Conservation (phyloP, 2,329 filamentous ascomycete species). For the Aspergillus ochraceoroseus region DNA sequence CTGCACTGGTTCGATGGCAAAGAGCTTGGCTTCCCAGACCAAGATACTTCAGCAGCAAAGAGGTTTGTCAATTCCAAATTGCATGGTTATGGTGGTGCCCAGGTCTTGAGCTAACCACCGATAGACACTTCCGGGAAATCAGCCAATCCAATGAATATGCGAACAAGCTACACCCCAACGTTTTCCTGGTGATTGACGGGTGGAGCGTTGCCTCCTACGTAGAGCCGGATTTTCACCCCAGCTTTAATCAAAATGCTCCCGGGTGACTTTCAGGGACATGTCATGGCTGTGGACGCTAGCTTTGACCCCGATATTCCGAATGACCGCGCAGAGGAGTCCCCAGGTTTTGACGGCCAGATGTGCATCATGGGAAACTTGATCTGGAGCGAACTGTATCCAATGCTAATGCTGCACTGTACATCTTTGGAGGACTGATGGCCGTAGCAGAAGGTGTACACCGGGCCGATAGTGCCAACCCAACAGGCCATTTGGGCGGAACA, state of each 20-base stretch:
- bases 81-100: too few species aligned
- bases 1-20: slow-evolving; percentile 28
- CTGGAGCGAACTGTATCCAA: slow-evolving; percentile 29
- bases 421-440: slow-evolving; percentile 26
- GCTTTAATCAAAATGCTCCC: neutral
- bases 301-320: slow-evolving; percentile 16
- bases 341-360: slow-evolving; percentile 25
- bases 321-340: slow-evolving; percentile 19
- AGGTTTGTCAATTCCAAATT: too few species aligned
- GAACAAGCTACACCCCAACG: neutral
- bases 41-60: neutral
- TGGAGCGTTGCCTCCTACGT: neutral
- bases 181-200: neutral
- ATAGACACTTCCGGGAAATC: neutral
- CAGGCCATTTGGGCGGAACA: neutral
- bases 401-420: slow-evolving; percentile 15
- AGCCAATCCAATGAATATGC: neutral
- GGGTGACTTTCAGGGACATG: slow-evolving; percentile 21
- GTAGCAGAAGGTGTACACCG: slow-evolving; percentile 6
- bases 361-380: slow-evolving; percentile 29
- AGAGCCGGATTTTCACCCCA: neutral
- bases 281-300: slow-evolving; percentile 24
- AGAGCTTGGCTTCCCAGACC: neutral
- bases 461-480: neutral
- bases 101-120: neutral